Evolutionary conservation across 441 rosid species (phyloP), one percentile per base, ranked within the genome.

Genomic region (Croton setiger): DNA sequence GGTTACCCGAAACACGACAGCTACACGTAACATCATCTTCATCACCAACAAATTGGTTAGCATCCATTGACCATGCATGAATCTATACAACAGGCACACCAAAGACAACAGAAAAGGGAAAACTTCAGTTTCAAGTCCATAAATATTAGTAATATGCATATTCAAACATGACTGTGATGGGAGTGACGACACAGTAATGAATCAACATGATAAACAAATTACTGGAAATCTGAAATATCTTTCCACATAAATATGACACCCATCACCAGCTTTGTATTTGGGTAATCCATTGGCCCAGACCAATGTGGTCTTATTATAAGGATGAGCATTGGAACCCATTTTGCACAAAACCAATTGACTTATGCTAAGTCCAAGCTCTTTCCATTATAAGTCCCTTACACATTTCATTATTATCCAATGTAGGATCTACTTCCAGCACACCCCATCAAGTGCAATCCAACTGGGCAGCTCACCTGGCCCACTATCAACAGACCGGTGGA

Each of bases 21-120:
- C 91, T 92, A 78, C 86, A 95, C 66, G 91, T 86, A 74, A 76
- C 88, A 72, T 92, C 98, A 83, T 95, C 99, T 78, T 95, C 99
- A 76, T 92, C 95, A 53, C 96, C 93, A 36, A 90, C 89, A 74
- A 90, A 95, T 66, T 92, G 98, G 64, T 95, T 95, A 61, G 87
- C 93, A 90, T 95, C 97, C 69, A 60, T 70, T 18, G 90, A 90
- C 99, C 99, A 95, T 2, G 81, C 78, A 82, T 87, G 93, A 56
- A 88, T 82, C 99, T 95, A 67, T 23, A 20, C 35, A 70, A 4
- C 17, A 70, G 7, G 13, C 7, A 18, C 21, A 44, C 7, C 20
- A 45, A 31, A n/a, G 33, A 14, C 47, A 58, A 58, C 2, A 45
- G 13, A 57, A 68, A 58, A 14, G n/a, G 31, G 12, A 18, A 21